A percentile compares a stretch with the other conserved stretches of the same genome.
Evolutionary conservation across 2,329 filamentous ascomycete species (phyloP).

Genomic region (Torrubiellomyces zombiae): DNA sequence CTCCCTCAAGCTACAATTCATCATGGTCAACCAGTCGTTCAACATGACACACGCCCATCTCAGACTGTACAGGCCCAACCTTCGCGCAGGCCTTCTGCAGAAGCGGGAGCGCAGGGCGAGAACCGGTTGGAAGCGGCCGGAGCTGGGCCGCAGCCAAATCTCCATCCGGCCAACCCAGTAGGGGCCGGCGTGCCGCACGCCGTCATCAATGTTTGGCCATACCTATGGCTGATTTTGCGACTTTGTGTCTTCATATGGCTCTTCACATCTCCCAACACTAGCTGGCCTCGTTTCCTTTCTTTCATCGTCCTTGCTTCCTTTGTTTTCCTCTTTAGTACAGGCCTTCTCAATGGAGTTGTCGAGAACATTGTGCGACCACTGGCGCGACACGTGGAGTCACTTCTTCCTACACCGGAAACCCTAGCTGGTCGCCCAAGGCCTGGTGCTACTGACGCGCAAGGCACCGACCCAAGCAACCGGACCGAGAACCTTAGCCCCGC

Average conservation of each 20-base stretch:
- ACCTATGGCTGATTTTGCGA: conserved; percentile 44
- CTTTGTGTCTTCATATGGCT: conserved; percentile 46
- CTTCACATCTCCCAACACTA: conserved; percentile 40
- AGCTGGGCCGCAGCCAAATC: conserved; percentile 2
- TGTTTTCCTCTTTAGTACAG: conserved; percentile 43
- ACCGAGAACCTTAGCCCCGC: conserved; percentile 26
- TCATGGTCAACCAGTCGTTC: too few species aligned
- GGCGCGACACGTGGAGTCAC: conserved; percentile 39
- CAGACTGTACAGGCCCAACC: too few species aligned
- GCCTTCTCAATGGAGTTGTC: conserved; percentile 36
- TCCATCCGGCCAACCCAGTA: conserved; percentile 23
- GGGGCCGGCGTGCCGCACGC: conserved; percentile 16
- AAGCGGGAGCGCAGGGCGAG: conserved; percentile 6
- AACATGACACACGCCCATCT: too few species aligned
- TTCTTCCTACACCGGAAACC: conserved; percentile 35
- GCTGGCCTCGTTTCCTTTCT: conserved; percentile 41
- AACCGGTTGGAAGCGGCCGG: conserved; percentile 7
- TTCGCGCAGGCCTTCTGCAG: conserved; percentile 10
- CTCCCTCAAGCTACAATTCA: too few species aligned
- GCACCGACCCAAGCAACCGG: conserved; percentile 10
- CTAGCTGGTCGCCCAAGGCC: conserved; percentile 8
- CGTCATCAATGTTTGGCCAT: conserved; percentile 31
- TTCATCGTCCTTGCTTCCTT: conserved; percentile 35
- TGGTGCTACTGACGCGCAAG: conserved; percentile 10
- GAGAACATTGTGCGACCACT: conserved; percentile 40